These are phyloP conservation scores for Globisporangium uncinulatum DNA, from an alignment of 352 stramenopile genomes.

Conservation along the genomic window DNA sequence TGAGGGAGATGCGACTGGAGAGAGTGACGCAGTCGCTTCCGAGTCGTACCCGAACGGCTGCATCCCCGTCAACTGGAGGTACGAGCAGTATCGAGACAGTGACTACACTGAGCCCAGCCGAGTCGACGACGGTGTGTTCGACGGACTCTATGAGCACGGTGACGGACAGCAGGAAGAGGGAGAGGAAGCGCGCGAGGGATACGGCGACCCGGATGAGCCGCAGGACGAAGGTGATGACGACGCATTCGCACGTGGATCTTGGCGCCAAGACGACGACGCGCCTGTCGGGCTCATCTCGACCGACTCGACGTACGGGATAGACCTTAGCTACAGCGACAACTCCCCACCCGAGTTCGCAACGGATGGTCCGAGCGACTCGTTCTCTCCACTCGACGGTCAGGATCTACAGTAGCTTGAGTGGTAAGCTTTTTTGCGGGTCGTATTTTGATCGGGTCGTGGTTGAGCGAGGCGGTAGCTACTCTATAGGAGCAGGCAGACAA, in stretches of 20 bases:
- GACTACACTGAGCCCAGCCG: neutral
- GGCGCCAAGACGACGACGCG: neutral
- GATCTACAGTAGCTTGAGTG: neutral
- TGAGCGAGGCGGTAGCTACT: neutral
- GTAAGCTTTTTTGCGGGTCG: no score
- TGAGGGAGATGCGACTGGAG: no score
- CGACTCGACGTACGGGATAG: conserved; percentile 51
- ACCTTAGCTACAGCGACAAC: conserved; percentile 23
- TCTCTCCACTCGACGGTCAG: conserved; percentile 2
- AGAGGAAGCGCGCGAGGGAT: neutral
- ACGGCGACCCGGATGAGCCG: neutral
- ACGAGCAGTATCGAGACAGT: neutral
- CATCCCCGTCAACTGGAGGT: neutral
- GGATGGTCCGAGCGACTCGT: conserved; percentile 1
- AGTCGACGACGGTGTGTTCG: neutral
- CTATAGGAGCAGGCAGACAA: neutral
- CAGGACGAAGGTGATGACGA: neutral
- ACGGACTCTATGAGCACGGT: neutral
- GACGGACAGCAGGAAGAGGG: neutral
- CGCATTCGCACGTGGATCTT: neutral
- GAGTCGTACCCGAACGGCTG: no score
- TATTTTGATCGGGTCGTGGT: no score
- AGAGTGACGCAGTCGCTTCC: no score
- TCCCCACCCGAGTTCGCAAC: conserved; percentile 4
- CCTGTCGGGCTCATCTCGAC: conserved; percentile 28